Conservation (phyloP, 176 grass and related monocot species). For the Elymus sibiricus region DNA sequence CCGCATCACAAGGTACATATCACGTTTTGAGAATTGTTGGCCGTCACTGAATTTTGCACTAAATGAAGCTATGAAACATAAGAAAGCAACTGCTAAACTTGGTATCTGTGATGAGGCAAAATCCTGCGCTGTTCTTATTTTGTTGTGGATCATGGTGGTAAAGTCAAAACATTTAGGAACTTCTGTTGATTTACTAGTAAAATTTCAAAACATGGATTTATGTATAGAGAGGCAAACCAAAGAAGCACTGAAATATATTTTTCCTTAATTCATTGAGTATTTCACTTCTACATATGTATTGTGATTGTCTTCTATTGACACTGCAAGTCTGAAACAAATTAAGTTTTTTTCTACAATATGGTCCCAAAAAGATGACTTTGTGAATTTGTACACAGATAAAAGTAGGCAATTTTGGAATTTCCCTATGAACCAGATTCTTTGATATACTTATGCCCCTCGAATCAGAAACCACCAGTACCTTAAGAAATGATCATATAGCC, state of each 20-base stretch:
- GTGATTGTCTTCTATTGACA: not conserved
- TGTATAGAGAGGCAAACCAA: not conserved
- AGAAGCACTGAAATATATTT: not conserved
- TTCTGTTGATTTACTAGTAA: not conserved
- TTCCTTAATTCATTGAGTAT: not conserved
- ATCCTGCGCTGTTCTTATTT: not conserved
- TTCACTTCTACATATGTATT: not conserved
- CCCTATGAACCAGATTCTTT: not conserved
- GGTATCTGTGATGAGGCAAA: not conserved
- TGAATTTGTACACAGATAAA: not conserved
- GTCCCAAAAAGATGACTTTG: not conserved
- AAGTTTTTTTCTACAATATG: not conserved
- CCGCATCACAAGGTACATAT: conserved; percentile 44
- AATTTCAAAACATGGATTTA: not conserved
- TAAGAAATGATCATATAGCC: not conserved
- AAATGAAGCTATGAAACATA: not conserved
- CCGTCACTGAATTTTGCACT: not conserved
- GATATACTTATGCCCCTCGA: not conserved
- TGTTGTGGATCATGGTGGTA: not conserved
- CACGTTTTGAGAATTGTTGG: not conserved
- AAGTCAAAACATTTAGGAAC: not conserved
- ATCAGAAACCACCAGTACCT: not conserved
- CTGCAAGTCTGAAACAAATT: not conserved
- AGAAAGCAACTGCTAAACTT: not conserved
- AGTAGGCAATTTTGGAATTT: not conserved